phyloP scores from a whole-genome alignment of 2,329 filamentous ascomycete genomes.

The Ceratocystis eucalypticola region DNA sequence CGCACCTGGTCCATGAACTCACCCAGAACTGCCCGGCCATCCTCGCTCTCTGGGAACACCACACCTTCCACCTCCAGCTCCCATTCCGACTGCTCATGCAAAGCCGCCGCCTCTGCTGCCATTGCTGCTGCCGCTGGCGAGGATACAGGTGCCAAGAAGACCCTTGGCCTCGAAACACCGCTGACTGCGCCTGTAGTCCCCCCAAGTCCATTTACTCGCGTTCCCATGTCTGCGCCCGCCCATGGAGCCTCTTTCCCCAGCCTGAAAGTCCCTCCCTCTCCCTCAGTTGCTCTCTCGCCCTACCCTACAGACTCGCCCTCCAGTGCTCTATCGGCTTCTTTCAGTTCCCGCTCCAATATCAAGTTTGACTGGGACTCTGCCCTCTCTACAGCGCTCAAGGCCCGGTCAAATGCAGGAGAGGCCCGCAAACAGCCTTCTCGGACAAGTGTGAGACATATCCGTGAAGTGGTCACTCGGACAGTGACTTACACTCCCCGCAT shows the following conservation, averaged over 20 bases:
- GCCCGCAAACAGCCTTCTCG: slow-evolving; percentile 39
- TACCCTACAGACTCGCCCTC: slow-evolving; percentile 48
- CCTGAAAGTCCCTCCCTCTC: slow-evolving; percentile 66
- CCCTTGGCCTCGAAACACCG: slow-evolving; percentile 24
- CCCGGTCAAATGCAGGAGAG: slow-evolving; percentile 40
- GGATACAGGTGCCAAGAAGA: slow-evolving; percentile 25
- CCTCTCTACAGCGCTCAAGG: slow-evolving; percentile 34
- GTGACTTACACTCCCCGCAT: slow-evolving; percentile 82
- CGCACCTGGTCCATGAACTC: slow-evolving; percentile 67
- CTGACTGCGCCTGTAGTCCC: slow-evolving; percentile 29
- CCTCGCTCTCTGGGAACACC: slow-evolving; percentile 34
- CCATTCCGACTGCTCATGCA: slow-evolving; percentile 45
- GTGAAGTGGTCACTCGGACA: slow-evolving; percentile 86
- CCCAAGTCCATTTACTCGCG: slow-evolving; percentile 38
- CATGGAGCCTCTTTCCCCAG: slow-evolving; percentile 49
- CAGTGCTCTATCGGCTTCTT: slow-evolving; percentile 58
- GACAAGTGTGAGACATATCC: slow-evolving; percentile 55
- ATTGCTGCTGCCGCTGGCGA: slow-evolving; percentile 17
- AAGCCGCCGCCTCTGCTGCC: slow-evolving; percentile 31
- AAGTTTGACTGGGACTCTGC: slow-evolving; percentile 69
- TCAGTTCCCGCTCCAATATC: slow-evolving; percentile 52
- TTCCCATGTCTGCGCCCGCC: slow-evolving; percentile 47
- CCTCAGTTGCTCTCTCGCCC: slow-evolving; percentile 44
- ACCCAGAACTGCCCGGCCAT: slow-evolving; percentile 43
- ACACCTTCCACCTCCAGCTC: slow-evolving; percentile 35